phyloP scores from a whole-genome alignment of 768 basidiomycete genomes.

The Lentinus brumalis region DNA sequence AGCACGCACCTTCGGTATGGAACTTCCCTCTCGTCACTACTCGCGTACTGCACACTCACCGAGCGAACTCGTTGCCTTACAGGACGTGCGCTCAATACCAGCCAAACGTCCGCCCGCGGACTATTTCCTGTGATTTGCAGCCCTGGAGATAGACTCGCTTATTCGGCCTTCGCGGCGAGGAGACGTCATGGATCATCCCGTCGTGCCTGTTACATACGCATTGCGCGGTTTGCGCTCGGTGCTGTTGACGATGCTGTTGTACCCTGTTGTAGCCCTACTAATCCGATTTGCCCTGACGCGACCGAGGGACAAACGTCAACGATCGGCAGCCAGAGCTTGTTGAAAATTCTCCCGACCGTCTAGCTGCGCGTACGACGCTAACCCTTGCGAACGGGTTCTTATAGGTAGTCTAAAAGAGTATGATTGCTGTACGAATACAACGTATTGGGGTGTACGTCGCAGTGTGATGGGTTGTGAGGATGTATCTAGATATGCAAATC shows the following conservation, averaged over 20 bases:
- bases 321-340: neutral
- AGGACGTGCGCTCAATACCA: conserved; percentile 84
- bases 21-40: neutral
- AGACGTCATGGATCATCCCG: too few species aligned
- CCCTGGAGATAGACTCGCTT: neutral
- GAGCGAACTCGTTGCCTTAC: neutral
- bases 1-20: conserved; percentile 83
- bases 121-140: conserved; percentile 64
- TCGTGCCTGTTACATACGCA: too few species aligned
- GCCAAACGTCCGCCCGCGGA: conserved; percentile 85
- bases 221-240: too few species aligned
- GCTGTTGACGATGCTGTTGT: neutral
- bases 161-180: neutral
- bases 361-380: too few species aligned
- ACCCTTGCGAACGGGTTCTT: too few species aligned
- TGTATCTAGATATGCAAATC: conserved; percentile 4
- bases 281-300: neutral
- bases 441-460: neutral
- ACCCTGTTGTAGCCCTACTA: conserved; percentile 5
- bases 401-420: too few species aligned
- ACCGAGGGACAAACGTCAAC: neutral
- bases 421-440: too few species aligned
- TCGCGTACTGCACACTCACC: neutral
- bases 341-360: too few species aligned
- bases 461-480: neutral